Evolutionary conservation across 176 grass and related monocot genomes (phyloP).

Genomic region (Saccharum officinarum): DNA sequence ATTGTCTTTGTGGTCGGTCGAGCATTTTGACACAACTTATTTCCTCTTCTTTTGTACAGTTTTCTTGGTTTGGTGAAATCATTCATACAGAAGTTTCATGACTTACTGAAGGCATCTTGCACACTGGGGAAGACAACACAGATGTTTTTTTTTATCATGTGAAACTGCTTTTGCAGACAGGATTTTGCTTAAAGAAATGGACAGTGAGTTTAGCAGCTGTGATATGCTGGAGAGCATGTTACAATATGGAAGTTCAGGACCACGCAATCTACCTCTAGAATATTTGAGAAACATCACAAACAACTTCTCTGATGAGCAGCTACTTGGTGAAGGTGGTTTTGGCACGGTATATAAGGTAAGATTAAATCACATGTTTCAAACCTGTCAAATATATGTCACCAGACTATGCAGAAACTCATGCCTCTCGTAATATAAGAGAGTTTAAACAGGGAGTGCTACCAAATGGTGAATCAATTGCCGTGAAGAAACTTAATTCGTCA

Average conservation of each 20-base stretch:
- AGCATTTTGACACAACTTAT: background rate
- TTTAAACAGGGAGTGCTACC: background rate
- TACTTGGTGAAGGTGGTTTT: conserved; percentile 16
- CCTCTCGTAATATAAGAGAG: background rate
- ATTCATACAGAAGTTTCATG: background rate
- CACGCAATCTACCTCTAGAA: no score
- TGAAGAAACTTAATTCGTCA: background rate
- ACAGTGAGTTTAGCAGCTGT: background rate
- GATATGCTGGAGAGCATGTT: background rate
- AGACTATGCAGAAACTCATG: background rate
- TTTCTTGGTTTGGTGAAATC: background rate
- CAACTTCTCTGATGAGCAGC: background rate
- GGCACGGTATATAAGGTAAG: conserved; percentile 4
- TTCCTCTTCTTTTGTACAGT: background rate
- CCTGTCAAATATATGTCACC: background rate
- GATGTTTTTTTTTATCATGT: background rate
- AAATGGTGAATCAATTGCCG: background rate
- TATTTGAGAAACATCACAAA: background rate
- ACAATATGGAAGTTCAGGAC: background rate
- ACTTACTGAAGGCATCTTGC: background rate
- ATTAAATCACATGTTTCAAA: background rate
- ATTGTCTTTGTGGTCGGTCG: background rate
- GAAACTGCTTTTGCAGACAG: background rate
- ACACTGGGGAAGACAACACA: background rate
- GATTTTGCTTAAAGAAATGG: background rate